Base-by-base conservation (phyloP, 169 alveolate species). In the Eimeria praecox region DNA sequence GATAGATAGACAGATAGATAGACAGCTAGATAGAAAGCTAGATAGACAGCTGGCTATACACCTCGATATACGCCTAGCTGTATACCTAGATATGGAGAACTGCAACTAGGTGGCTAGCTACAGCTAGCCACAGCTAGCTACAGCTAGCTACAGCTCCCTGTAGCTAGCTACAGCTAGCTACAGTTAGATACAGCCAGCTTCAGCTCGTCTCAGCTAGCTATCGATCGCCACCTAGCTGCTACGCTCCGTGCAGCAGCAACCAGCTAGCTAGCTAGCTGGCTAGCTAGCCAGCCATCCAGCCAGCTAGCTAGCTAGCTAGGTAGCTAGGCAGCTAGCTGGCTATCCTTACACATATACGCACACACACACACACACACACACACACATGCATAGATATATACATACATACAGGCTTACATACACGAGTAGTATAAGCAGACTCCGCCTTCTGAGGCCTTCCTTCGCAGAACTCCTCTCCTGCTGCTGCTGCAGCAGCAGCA, bases 291-390 rank as follows among this genome's bases (percentile, higher is more conserved):
- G n/a, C n/a, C n/a, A n/a, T n/a, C n/a, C n/a, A n/a, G n/a, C n/a
- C n/a, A n/a, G n/a, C n/a, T n/a, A n/a, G 40, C 80, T 69, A 69
- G 80, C 80, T 30, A 69, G 42, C 80, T 33, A 69, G 80, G n/a
- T n/a, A n/a, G n/a, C n/a, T n/a, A n/a, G n/a, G n/a, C n/a, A n/a
- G n/a, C n/a, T n/a, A n/a, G n/a, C n/a, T n/a, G 22, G 73, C 73
- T 62, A 62, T 14, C 73, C n/a, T n/a, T n/a, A n/a, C n/a, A n/a
- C n/a, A n/a, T n/a, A n/a, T n/a, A n/a, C n/a, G n/a, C n/a, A n/a
- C n/a, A n/a, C n/a, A n/a, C n/a, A n/a, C n/a, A n/a, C n/a, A n/a
- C n/a, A n/a, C n/a, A n/a, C n/a, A n/a, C n/a, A n/a, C n/a, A n/a
- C n/a, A n/a, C n/a, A n/a, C n/a, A n/a, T n/a, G n/a, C n/a, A n/a